Conservation (phyloP, 805 yeast genomes). For the Candida pini region DNA sequence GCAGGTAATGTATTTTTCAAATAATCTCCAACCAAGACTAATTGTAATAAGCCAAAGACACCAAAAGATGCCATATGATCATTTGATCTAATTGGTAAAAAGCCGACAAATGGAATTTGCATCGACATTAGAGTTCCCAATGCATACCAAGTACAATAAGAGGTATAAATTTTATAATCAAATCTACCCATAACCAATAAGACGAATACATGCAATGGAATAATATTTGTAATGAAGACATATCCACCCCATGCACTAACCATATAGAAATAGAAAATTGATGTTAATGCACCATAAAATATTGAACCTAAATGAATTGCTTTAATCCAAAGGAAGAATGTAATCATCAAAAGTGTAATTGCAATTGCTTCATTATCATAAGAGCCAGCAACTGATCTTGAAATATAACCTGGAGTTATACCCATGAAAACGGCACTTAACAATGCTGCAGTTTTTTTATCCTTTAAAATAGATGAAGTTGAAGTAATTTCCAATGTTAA, state of each 20-base stretch:
- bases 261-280: conserved; percentile 93
- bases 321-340: conserved; percentile 94
- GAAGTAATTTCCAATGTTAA: conserved; percentile 89
- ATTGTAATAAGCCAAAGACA: conserved; percentile 90
- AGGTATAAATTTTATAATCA: conserved; percentile 72
- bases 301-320: conserved; percentile 88
- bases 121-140: conserved; percentile 96
- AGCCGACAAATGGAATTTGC: conserved; percentile 99
- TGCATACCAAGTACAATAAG: conserved; percentile 95
- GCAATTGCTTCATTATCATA: conserved; percentile 99
- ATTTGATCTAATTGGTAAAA: conserved; percentile 91
- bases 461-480: conserved; percentile 28
- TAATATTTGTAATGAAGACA: conserved; percentile 95
- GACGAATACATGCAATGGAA: conserved; percentile 91
- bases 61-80: conserved; percentile 99
- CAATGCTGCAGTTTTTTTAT: conserved; percentile 65
- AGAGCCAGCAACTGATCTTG: conserved; percentile 97
- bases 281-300: conserved; percentile 75
- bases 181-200: conserved; percentile 93
- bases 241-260: conserved; percentile 99
- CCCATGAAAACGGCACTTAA: conserved; percentile 93
- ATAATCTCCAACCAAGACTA: conserved; percentile 81
- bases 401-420: conserved; percentile 97
- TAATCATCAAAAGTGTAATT: conserved; percentile 89
- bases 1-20: conserved; percentile 69